Percentiles rank a stretch among this genome's conserved stretches.
phyloP scores from a whole-genome alignment of 495 filamentous ascomycete genomes.

The Xylaria castorea region DNA sequence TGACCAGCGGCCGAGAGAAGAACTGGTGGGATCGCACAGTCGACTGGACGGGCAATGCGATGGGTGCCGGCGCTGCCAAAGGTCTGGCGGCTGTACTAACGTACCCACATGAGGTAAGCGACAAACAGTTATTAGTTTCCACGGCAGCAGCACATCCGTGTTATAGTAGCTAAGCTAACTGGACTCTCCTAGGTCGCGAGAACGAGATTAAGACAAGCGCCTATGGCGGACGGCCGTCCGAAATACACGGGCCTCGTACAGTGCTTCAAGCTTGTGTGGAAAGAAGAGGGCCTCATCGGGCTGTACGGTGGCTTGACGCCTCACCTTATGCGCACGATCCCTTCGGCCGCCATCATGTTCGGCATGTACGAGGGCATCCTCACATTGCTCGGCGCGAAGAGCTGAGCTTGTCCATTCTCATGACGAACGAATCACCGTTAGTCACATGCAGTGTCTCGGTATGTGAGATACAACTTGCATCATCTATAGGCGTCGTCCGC shows the following conservation, averaged over 20 bases:
- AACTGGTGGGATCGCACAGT: conserved; percentile 69
- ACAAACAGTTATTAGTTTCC: not conserved
- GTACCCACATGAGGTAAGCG: conserved; percentile 85
- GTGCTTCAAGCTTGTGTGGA: conserved; percentile 80
- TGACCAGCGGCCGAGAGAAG: conserved; percentile 58
- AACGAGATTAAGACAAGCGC: conserved; percentile 81
- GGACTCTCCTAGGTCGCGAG: conserved; percentile 67
- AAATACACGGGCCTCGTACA: conserved; percentile 86
- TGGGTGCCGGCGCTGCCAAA: conserved; percentile 82
- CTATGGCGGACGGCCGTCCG: conserved; percentile 69
- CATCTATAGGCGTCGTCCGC: not conserved
- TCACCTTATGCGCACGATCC: conserved; percentile 85
- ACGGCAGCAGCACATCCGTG: not conserved
- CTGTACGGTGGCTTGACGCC: conserved; percentile 88
- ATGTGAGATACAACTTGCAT: not conserved
- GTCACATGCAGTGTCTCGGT: not conserved
- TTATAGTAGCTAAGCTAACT: conserved; percentile 4
- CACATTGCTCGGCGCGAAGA: conserved; percentile 56
- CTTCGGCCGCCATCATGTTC: conserved; percentile 89
- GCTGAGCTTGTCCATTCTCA: conserved; percentile 32
- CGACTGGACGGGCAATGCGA: conserved; percentile 71
- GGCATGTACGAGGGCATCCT: conserved; percentile 88
- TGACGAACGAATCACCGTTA: not conserved
- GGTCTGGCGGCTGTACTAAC: conserved; percentile 78
- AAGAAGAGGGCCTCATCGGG: conserved; percentile 81